A percentile compares a stretch with the other conserved stretches of the same genome.
phyloP scores from a whole-genome alignment of 345 rosid species.

The Isatis tinctoria region DNA sequence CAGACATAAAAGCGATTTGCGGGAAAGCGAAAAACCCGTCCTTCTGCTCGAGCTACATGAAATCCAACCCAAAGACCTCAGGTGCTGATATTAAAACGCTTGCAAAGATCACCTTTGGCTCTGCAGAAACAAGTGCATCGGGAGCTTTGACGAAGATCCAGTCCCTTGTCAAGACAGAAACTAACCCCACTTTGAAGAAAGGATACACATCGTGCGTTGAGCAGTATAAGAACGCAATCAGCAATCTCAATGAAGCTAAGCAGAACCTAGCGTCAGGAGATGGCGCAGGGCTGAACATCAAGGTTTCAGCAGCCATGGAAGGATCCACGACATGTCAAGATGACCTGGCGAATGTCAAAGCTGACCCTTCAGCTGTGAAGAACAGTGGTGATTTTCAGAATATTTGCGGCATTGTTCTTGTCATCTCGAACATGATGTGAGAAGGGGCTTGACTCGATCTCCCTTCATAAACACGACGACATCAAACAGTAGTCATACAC shows the following conservation, averaged over 20 bases:
- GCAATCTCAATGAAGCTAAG: slow-evolving; percentile 21
- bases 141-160: neutral
- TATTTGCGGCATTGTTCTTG: slow-evolving; percentile 27
- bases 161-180: slow-evolving; percentile 1
- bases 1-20: slow-evolving; percentile 12
- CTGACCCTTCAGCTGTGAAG: slow-evolving; percentile 13
- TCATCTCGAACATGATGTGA: slow-evolving; percentile 31
- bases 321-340: slow-evolving; percentile 21
- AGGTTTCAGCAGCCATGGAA: slow-evolving; percentile 31
- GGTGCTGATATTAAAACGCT: slow-evolving; percentile 12
- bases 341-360: neutral
- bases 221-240: slow-evolving; percentile 18
- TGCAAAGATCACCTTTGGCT: slow-evolving; percentile 14
- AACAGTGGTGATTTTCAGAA: slow-evolving; percentile 24
- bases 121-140: slow-evolving; percentile 25
- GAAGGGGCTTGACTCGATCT: neutral
- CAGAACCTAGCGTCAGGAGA: slow-evolving; percentile 3
- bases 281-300: slow-evolving; percentile 14
- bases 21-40: slow-evolving; percentile 21
- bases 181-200: slow-evolving; percentile 3
- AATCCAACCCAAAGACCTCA: slow-evolving; percentile 9
- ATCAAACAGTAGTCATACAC: neutral
- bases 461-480: neutral
- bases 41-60: slow-evolving; percentile 19
- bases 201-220: slow-evolving; percentile 7